Conservation (phyloP, 1,284 basidiomycete species). For the Fomes fomentarius region DNA sequence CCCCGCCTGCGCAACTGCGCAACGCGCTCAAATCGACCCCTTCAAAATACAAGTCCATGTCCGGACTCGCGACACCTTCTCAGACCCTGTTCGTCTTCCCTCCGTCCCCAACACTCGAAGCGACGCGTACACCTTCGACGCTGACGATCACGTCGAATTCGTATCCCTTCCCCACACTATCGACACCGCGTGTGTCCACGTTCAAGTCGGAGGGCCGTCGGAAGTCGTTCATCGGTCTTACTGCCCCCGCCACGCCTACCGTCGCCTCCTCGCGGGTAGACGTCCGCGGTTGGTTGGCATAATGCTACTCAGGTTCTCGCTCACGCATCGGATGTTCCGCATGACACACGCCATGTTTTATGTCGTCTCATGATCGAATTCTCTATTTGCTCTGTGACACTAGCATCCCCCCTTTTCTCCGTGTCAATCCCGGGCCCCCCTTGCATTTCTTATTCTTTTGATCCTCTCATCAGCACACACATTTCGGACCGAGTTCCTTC, state of each 20-base stretch:
- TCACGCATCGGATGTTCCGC: conserved; percentile 19
- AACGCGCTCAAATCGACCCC: conserved; percentile 29
- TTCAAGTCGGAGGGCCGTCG: conserved; percentile 68
- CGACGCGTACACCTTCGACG: conserved; percentile 67
- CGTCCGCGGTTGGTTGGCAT: conserved; percentile 70
- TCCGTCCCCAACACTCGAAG: conserved; percentile 66
- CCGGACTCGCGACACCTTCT: conserved; percentile 48
- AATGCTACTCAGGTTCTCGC: conserved; percentile 34
- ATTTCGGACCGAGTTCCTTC: conserved; percentile 6
- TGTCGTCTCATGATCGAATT: conserved; percentile 16
- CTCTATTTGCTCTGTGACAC: conserved; percentile 5
- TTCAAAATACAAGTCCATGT: conserved; percentile 16
- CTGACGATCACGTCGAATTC: conserved; percentile 71
- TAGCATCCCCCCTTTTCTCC: conserved; percentile 8
- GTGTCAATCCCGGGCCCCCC: conserved; percentile 23
- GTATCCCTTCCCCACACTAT: conserved; percentile 60
- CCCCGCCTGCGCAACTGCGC: conserved; percentile 57
- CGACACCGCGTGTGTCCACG: conserved; percentile 75
- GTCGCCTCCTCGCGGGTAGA: conserved; percentile 82
- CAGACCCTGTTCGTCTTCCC: conserved; percentile 86
- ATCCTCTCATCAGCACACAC: too few species aligned
- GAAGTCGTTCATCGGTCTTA: conserved; percentile 71
- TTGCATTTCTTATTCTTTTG: conserved; percentile 8
- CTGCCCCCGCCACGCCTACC: conserved; percentile 71
- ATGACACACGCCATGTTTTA: conserved; percentile 18